Evolutionary conservation across 306 rosid species (phyloP).

Genomic region (Quercus engelmannii): DNA sequence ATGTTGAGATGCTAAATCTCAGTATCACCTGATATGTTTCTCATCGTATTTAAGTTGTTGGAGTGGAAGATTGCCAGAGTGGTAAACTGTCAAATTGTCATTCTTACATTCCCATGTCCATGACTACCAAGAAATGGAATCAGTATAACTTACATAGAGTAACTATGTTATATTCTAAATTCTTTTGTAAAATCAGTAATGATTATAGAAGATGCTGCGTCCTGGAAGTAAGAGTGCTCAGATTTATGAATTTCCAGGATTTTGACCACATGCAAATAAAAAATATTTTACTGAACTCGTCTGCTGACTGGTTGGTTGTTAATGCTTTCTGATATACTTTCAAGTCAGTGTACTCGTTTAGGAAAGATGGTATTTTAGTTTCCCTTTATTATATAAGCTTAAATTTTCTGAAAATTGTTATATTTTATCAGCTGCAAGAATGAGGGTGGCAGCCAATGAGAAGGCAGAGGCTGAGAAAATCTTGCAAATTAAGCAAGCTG

Average conservation of each 20-base stretch:
- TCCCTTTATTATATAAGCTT: not conserved
- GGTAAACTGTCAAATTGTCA: not conserved
- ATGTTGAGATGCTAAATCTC: not conserved
- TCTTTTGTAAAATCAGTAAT: not conserved
- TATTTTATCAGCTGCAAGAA: conserved; percentile 67
- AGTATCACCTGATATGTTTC: not conserved
- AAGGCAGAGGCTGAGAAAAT: conserved; percentile 97
- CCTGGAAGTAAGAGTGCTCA: not conserved
- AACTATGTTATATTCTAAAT: not conserved
- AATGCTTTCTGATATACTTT: not conserved
- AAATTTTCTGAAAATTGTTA: not conserved
- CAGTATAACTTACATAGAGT: not conserved
- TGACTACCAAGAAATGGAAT: not conserved
- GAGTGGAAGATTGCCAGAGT: not conserved
- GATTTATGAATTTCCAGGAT: not conserved
- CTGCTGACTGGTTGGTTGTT: not conserved
- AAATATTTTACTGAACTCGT: not conserved
- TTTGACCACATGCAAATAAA: not conserved
- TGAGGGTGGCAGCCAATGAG: conserved; percentile 87
- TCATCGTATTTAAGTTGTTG: not conserved
- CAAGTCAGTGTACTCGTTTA: not conserved
- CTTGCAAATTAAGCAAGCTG: conserved; percentile 83
- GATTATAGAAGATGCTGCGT: not conserved
- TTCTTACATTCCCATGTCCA: not conserved
- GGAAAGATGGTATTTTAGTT: not conserved